Evolutionary conservation across 257 asterid species (phyloP), one percentile per base, ranked within the genome.

Genomic region (Primulina tabacum): DNA sequence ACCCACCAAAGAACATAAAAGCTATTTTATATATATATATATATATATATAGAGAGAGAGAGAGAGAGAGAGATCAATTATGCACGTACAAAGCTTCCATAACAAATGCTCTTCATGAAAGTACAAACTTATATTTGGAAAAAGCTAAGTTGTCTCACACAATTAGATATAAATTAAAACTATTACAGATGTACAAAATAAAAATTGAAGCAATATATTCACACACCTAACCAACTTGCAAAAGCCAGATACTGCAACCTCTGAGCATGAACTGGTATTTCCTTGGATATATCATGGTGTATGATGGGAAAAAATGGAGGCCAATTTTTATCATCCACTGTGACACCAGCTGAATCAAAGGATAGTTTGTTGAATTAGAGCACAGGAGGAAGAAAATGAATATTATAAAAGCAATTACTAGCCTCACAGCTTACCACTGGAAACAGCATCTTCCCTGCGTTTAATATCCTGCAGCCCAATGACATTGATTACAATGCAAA

Each of bases 201-300:
- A 6, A 12, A 50, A 50, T 6, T 16, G 8, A 43, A 50, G 21
- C 2, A 47, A 5, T 0, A 50, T 50, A 5, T 47, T 35, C 14
- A 34, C 83, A 70, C 60, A 87, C 89, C 92, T 77, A 84, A 79
- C 92, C 89, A 84, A 72, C 87, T 84, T n/a, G 89, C 88, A 73
- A 87, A 87, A 40, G 92, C 92, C 81, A 86, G 81, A 78, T 86
- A 86, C 80, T 86, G 92, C 85, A 86, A 74, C 83, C 78, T 81
- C 82, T 82, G 92, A 75, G 89, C 86, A 68, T 80, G 82, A 64
- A 79, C 83, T 65, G 92, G 92, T 64, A 86, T 86, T 71, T 86
- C 92, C 62, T 82, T 86, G 69, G 92, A 82, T 80, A 86, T 84
- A 72, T 86, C 89, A 70, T 87, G 88, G 69, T 84, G 88, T 69